Evolutionary conservation across 23 red algal genomes (phyloP).

Genomic region (Gracilaria caudata): DNA sequence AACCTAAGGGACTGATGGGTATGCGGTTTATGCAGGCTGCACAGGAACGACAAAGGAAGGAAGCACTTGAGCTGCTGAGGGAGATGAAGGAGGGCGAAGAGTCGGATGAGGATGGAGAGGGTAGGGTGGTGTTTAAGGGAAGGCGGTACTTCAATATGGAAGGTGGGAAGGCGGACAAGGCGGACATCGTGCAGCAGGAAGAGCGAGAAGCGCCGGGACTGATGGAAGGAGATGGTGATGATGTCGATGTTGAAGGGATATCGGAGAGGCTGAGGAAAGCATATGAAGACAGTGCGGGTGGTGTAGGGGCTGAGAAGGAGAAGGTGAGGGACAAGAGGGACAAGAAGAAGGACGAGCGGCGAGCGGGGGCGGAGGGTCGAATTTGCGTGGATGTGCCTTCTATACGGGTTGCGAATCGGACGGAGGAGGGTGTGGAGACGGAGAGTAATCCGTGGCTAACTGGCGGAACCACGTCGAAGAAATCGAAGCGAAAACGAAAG

Average conservation of each 20-base stretch:
- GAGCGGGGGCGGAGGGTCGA: background rate
- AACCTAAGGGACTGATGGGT: slow-evolving; percentile 59
- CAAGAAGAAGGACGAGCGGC: background rate
- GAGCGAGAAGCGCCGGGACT: background rate
- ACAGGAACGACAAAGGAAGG: slow-evolving; percentile 57
- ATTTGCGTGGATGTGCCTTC: background rate
- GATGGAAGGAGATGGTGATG: background rate
- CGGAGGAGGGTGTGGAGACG: background rate
- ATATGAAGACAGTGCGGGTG: background rate
- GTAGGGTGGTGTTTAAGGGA: background rate
- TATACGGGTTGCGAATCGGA: slow-evolving; percentile 8
- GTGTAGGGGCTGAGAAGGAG: background rate
- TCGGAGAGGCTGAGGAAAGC: background rate
- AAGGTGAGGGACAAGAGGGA: background rate
- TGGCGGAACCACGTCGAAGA: background rate
- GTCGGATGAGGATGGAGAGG: slow-evolving; percentile 36
- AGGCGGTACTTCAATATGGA: slow-evolving; percentile 18
- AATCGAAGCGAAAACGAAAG: background rate
- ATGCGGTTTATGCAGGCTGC: slow-evolving; percentile 82
- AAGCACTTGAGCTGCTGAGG: slow-evolving; percentile 56
- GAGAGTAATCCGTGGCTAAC: background rate
- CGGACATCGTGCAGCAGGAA: background rate
- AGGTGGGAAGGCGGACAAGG: background rate
- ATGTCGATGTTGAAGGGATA: slow-evolving; percentile 3
- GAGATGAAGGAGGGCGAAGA: slow-evolving; percentile 46